These are phyloP conservation scores for Tympanopsis confertula DNA, from an alignment of 2,329 filamentous ascomycete genomes.

Conservation along the genomic window DNA sequence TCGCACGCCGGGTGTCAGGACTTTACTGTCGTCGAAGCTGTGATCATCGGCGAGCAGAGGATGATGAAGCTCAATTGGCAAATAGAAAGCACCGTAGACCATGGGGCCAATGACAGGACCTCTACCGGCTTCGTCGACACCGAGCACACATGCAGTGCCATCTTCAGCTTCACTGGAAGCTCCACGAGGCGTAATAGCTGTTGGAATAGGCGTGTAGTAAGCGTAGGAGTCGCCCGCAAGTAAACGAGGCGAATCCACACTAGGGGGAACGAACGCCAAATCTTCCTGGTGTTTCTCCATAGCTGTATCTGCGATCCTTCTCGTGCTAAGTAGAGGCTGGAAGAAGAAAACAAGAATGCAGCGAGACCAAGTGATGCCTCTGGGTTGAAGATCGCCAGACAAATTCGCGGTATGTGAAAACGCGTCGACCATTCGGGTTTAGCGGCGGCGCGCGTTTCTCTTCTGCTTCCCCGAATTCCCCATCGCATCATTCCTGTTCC, in stretches of 20 bases:
- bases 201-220: constrained; percentile 60
- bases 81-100: constrained; percentile 28
- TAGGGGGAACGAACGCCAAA: constrained; percentile 54
- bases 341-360: background rate
- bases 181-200: constrained; percentile 37
- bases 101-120: constrained; percentile 52
- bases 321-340: background rate
- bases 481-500: background rate
- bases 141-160: constrained; percentile 46
- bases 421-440: background rate
- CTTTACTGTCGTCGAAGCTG: constrained; percentile 63
- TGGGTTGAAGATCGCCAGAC: no score
- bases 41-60: constrained; percentile 51
- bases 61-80: constrained; percentile 47
- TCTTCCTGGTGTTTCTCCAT: constrained; percentile 21
- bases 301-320: constrained; percentile 1
- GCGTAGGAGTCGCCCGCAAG: constrained; percentile 57
- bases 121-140: constrained; percentile 60
- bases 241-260: constrained; percentile 44
- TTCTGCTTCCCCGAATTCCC: no score
- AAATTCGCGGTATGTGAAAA: no score
- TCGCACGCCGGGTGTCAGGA: constrained; percentile 53
- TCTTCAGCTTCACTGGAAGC: constrained; percentile 14
- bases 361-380: no score
- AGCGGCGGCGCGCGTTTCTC: background rate